Evolutionary conservation across 2,329 filamentous ascomycete genomes (phyloP), one percentile per base, ranked within the genome.

Genomic region (Metarhizium robertsii): DNA sequence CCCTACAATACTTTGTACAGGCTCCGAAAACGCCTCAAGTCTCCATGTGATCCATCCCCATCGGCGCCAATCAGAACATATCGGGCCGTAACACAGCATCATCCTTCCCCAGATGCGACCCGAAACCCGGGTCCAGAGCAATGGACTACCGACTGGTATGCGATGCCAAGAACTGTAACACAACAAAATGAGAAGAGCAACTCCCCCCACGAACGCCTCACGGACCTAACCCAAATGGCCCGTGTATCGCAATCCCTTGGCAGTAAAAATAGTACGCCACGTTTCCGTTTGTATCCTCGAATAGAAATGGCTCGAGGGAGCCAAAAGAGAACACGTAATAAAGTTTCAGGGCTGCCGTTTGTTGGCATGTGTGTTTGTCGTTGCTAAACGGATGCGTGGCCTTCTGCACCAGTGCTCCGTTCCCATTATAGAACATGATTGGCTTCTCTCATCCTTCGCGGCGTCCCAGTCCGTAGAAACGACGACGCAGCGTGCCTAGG

Each of bases 401-500:
- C 8, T 5, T 30, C 20, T 10, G 6, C 14, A 16, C 10, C 25
- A 6, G 6, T 16, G 14, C 29, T 32, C 30, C 16, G 5, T 20
- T 25, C 36, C n/a, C 8, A n/a, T 57, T n/a, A 69, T 10, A 69
- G 51, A 10, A 70, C 62, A n/a, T 69, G 61, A 53, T 71, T 74
- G 25, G 67, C 66, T 56, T 65, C 65, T 46, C 61, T 68, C 61
- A 75, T 75, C n/a, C 63, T 61, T 46, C 64, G 62, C 14, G 74
- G 62, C 5, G 75, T 74, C 3, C 74, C 68, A 6, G 72, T 77
- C 60, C 63, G 68, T 52, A 78, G 61, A 59, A 74, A 75, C 4
- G 72, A 71, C 5, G 67, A 58, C 1, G 68, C 71, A 1, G 75
- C 74, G 56, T 77, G 69, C n/a, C 64, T 70, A 3, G 76, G 76